phyloP scores from a whole-genome alignment of 306 rosid genomes.

The Cicer judaicum region DNA sequence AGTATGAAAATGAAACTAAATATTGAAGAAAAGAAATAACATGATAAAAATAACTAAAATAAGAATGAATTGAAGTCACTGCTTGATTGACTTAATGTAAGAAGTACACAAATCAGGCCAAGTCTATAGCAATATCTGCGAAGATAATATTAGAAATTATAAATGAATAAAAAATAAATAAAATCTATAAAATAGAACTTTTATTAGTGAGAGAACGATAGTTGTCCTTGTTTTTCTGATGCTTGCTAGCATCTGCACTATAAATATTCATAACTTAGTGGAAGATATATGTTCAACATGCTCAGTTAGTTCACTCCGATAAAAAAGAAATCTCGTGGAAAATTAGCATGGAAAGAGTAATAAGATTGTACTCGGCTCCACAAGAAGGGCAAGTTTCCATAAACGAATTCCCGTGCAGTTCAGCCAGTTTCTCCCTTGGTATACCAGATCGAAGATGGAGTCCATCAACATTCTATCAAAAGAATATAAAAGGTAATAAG shows the following conservation, averaged over 20 bases:
- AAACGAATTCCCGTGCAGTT: slow-evolving; percentile 95
- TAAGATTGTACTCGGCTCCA: slow-evolving; percentile 79
- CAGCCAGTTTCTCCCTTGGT: slow-evolving; percentile 94
- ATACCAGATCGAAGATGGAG: slow-evolving; percentile 99
- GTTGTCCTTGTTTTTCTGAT: slow-evolving; percentile 21
- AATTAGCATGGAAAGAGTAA: slow-evolving; percentile 22
- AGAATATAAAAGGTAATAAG: slow-evolving; percentile 36
- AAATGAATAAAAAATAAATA: background rate
- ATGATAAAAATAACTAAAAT: slow-evolving; percentile 1
- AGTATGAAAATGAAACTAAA: slow-evolving; percentile 15
- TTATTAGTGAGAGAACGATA: slow-evolving; percentile 19
- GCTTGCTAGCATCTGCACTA: slow-evolving; percentile 27
- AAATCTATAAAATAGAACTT: slow-evolving; percentile 33
- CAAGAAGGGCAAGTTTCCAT: slow-evolving; percentile 95
- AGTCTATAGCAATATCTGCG: slow-evolving; percentile 18
- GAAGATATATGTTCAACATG: slow-evolving; percentile 32
- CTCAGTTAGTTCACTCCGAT: slow-evolving; percentile 13
- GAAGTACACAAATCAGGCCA: slow-evolving; percentile 32
- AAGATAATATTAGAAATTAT: slow-evolving; percentile 1
- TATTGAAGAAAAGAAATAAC: slow-evolving; percentile 10
- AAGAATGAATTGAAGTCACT: slow-evolving; percentile 5
- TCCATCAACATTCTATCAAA: slow-evolving; percentile 93
- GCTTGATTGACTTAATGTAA: slow-evolving; percentile 29
- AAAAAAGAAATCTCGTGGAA: slow-evolving; percentile 1
- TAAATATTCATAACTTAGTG: slow-evolving; percentile 14